Evolutionary conservation across 371 early-diverging fungal species (phyloP).

Genomic region (Mortierella sp.): DNA sequence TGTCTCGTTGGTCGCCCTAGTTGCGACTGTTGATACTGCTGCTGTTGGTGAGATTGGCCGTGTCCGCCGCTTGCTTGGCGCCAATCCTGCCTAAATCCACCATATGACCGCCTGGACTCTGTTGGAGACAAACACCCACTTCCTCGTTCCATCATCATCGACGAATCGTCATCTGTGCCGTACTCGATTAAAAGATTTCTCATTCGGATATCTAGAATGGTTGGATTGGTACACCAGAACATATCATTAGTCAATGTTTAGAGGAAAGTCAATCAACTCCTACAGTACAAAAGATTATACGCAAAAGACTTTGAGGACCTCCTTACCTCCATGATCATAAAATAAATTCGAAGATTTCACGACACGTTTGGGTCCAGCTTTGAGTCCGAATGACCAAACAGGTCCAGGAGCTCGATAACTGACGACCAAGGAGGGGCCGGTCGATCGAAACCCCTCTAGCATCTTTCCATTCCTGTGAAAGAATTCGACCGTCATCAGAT

Average conservation of each 20-base stretch:
- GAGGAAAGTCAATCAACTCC: background rate
- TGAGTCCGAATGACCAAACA: conserved; percentile 49
- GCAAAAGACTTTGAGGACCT: background rate
- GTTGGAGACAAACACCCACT: conserved; percentile 5
- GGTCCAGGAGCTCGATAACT: conserved; percentile 45
- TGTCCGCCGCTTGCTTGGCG: background rate
- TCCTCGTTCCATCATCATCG: conserved; percentile 9
- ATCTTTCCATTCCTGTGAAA: conserved; percentile 63
- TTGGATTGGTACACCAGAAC: too few relatives aligned
- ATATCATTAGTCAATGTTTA: background rate
- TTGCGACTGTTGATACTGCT: background rate
- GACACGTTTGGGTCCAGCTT: conserved; percentile 41
- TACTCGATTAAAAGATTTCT: conserved; percentile 34
- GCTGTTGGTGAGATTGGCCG: background rate
- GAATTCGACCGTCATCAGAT: conserved; percentile 58
- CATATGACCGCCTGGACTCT: background rate
- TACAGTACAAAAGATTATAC: background rate
- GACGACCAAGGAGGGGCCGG: conserved; percentile 48
- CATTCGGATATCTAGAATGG: conserved; percentile 25
- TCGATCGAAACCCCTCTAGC: conserved; percentile 61
- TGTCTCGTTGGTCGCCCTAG: conserved; percentile 18
- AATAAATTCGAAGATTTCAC: conserved; percentile 47
- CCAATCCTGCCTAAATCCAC: conserved; percentile 4
- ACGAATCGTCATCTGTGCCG: conserved; percentile 28
- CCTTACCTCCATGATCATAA: conserved; percentile 50